Evolutionary conservation across 805 yeast species (phyloP).

Genomic region (Wickerhamiella hasegawae): DNA sequence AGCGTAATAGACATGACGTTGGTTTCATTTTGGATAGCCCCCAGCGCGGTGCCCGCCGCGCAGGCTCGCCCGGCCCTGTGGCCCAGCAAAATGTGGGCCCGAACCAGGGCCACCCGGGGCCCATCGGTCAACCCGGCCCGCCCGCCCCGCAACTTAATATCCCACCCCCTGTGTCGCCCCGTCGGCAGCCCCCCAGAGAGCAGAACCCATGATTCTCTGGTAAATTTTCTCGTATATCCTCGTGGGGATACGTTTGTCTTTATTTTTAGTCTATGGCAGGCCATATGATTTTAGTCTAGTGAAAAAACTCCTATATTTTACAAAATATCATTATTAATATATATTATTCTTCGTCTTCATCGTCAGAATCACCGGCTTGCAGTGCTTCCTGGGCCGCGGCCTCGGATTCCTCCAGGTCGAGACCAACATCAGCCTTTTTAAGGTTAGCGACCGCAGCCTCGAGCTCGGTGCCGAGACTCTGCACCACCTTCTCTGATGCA

Average conservation of each 20-base stretch:
- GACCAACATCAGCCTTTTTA: slow-evolving; percentile 3
- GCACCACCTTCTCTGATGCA: slow-evolving; percentile 11
- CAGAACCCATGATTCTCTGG: too few relatives aligned
- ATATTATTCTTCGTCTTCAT: slow-evolving; percentile 6
- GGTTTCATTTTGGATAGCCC: slow-evolving; percentile 2
- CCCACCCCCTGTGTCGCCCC: too few relatives aligned
- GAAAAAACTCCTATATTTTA: too few relatives aligned
- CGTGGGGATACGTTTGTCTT: too few relatives aligned
- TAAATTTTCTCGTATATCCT: too few relatives aligned
- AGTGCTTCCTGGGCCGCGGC: slow-evolving; percentile 5
- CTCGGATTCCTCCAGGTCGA: slow-evolving; percentile 7
- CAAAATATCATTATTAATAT: too few relatives aligned
- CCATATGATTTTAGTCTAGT: too few relatives aligned
- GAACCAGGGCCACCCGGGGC: slow-evolving; percentile 1
- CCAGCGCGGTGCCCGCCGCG: not conserved
- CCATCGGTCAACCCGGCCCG: too few relatives aligned
- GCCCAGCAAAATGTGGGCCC: not conserved
- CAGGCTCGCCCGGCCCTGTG: not conserved
- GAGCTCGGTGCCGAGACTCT: slow-evolving; percentile 11
- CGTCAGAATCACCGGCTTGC: slow-evolving; percentile 8
- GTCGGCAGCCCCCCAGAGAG: too few relatives aligned
- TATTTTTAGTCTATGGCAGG: too few relatives aligned
- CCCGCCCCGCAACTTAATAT: too few relatives aligned
- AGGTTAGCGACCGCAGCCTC: slow-evolving; percentile 5
- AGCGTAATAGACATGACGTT: slow-evolving; percentile 9